These are phyloP conservation scores for Picea glauca DNA, from an alignment of 75 land plant species.

Conservation along the genomic window DNA sequence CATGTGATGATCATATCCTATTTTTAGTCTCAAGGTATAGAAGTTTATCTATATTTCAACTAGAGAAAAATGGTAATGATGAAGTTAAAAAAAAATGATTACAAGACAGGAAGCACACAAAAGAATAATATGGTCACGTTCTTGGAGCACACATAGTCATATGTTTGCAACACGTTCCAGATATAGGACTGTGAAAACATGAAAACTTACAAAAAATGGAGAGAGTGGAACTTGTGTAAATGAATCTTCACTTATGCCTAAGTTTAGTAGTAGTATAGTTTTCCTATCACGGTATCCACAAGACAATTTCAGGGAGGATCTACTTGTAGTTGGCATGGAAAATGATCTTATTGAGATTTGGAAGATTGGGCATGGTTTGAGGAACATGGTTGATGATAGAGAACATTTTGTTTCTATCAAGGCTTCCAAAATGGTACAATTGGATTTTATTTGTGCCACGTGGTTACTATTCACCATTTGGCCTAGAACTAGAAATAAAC, in stretches of 20 bases:
- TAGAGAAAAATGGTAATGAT: conserved; percentile 36
- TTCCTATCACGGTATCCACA: conserved; percentile 80
- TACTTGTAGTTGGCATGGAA: conserved; percentile 89
- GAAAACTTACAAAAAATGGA: conserved; percentile 33
- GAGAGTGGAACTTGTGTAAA: conserved; percentile 42
- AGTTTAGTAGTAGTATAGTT: conserved; percentile 67
- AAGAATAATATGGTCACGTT: conserved; percentile 95
- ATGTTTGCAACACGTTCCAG: conserved; percentile 95
- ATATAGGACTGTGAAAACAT: conserved; percentile 83
- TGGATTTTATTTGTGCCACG: conserved; percentile 84
- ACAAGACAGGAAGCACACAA: conserved; percentile 83
- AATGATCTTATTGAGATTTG: conserved; percentile 83
- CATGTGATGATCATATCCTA: conserved; percentile 68
- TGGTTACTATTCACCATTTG: conserved; percentile 72
- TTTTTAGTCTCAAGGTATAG: conserved; percentile 96
- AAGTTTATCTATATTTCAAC: conserved; percentile 72
- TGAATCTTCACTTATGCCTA: conserved; percentile 41
- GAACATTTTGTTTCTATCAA: neutral
- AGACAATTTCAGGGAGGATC: conserved; percentile 23
- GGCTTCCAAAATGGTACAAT: conserved; percentile 17
- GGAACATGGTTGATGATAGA: conserved; percentile 2
- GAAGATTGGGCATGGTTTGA: conserved; percentile 19
- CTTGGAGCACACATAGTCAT: conserved; percentile 77
- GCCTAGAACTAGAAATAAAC: conserved; percentile 42
- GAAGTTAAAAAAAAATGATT: conserved; percentile 40